phyloP scores from a whole-genome alignment of 192 early-diverging fungal species.

The Mortierella alpina region DNA sequence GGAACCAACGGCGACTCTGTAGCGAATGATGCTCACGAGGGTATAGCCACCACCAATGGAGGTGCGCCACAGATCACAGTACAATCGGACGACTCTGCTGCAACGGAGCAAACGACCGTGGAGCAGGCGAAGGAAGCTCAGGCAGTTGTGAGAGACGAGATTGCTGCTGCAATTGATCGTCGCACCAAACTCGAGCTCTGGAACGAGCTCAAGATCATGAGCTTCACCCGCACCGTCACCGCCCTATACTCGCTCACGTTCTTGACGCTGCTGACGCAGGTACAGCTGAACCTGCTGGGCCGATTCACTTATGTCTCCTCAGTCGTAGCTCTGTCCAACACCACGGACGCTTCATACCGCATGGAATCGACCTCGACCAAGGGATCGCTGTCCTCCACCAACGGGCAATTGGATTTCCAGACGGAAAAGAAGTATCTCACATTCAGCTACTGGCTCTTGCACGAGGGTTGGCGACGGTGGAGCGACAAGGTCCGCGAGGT shows the following conservation, averaged over 20 bases:
- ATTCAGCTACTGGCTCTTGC: conserved; percentile 91
- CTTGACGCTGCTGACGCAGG: conserved; percentile 83
- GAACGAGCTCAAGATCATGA: conserved; percentile 90
- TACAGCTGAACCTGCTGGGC: conserved; percentile 93
- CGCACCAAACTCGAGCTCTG: conserved; percentile 81
- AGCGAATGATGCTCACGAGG: conserved; percentile 1
- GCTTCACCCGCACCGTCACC: conserved; percentile 89
- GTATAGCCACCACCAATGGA: neutral
- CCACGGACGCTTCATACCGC: conserved; percentile 61
- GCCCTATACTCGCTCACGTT: conserved; percentile 89
- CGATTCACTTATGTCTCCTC: conserved; percentile 89
- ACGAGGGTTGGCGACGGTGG: conserved; percentile 84
- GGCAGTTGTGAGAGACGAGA: conserved; percentile 13
- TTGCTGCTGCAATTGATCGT: conserved; percentile 31
- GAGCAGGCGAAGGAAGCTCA: neutral
- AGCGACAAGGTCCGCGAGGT: conserved; percentile 73
- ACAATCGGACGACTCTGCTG: neutral
- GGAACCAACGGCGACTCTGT: neutral
- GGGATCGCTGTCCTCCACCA: conserved; percentile 29
- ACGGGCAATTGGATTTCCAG: conserved; percentile 59
- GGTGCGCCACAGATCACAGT: conserved; percentile 10
- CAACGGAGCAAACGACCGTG: neutral
- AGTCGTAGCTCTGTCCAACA: conserved; percentile 64
- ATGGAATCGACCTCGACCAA: conserved; percentile 42
- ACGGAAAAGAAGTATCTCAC: conserved; percentile 89